These are phyloP conservation scores for Lentinula sp. DNA, from an alignment of 768 basidiomycete species.

Conservation along the genomic window DNA sequence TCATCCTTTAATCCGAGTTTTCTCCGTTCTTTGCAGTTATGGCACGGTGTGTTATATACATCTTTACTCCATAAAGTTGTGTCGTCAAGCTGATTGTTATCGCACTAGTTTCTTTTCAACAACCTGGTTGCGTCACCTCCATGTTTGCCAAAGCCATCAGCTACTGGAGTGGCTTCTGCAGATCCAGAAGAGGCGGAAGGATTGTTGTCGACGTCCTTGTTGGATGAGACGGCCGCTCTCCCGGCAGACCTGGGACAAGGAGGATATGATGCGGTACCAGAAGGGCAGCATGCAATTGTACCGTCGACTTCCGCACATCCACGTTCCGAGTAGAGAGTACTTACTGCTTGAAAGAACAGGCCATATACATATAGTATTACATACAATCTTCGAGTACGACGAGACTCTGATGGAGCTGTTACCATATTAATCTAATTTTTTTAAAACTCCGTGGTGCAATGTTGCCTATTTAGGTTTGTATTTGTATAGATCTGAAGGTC, in stretches of 20 bases:
- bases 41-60: slow-evolving; percentile 57
- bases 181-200: slow-evolving; percentile 57
- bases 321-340: not conserved
- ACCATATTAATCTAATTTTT: not conserved
- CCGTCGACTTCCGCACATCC: not conserved
- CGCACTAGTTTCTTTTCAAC: slow-evolving; percentile 81
- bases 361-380: not conserved
- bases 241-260: slow-evolving; percentile 78
- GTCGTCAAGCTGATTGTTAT: slow-evolving; percentile 1
- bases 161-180: slow-evolving; percentile 24
- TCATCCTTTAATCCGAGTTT: not conserved
- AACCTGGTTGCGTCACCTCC: slow-evolving; percentile 64
- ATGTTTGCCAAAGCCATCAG: slow-evolving; percentile 48
- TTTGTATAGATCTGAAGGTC: not conserved
- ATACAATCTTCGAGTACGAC: not conserved
- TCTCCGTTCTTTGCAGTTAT: slow-evolving; percentile 43
- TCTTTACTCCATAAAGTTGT: slow-evolving; percentile 7
- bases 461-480: not conserved
- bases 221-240: slow-evolving; percentile 80
- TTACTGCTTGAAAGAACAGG: not conserved
- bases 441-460: slow-evolving; percentile 7
- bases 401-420: slow-evolving; percentile 3
- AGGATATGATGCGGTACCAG: slow-evolving; percentile 78
- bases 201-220: slow-evolving; percentile 32
- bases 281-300: not conserved